These are phyloP conservation scores for Sarcocystis neurona DNA, from an alignment of 169 alveolate species.

Conservation along the genomic window DNA sequence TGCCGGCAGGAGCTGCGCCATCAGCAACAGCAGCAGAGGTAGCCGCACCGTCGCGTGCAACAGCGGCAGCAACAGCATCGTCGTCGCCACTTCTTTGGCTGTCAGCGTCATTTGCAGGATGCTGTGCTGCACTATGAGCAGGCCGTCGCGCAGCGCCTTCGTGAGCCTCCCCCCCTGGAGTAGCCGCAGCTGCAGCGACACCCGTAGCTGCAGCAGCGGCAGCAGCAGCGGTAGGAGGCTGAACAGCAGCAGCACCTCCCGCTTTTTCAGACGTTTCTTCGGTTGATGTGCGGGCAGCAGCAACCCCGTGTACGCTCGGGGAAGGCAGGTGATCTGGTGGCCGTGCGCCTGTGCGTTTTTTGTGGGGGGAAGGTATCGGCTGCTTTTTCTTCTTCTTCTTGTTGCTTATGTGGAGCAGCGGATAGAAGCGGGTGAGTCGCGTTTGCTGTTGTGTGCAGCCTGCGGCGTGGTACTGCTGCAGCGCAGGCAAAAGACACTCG, in stretches of 20 bases:
- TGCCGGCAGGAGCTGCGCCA: no score
- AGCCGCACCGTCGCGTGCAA: no score
- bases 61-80: no score
- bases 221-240: not conserved
- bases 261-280: not conserved
- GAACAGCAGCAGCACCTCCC: not conserved
- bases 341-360: not conserved
- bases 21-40: no score
- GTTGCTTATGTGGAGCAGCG: not conserved
- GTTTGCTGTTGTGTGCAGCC: constrained; percentile 10
- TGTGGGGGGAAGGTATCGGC: not conserved
- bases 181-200: no score
- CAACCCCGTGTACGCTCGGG: not conserved
- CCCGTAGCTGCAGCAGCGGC: no score
- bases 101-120: no score
- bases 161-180: no score
- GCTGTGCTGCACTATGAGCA: no score
- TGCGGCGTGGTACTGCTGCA: not conserved
- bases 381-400: not conserved
- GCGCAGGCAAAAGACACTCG: constrained; percentile 12
- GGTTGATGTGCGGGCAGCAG: not conserved
- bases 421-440: constrained; percentile 8
- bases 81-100: no score
- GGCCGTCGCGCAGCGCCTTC: no score
- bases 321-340: not conserved